phyloP scores from a whole-genome alignment of 23 red algal genomes.

The Gracilaria domingensis region DNA sequence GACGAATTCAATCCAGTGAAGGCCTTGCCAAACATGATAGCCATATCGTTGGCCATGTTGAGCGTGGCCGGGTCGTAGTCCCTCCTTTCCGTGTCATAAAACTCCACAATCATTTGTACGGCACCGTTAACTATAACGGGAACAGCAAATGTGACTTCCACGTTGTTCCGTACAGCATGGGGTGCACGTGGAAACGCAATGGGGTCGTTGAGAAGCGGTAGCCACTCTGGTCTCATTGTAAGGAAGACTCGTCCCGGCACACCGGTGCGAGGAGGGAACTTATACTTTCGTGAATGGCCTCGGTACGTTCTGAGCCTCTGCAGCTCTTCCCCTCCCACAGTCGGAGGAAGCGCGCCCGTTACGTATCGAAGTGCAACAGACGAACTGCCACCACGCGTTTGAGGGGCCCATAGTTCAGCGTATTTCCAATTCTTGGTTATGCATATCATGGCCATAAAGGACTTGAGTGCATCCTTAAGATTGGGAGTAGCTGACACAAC shows the following conservation, averaged over 20 bases:
- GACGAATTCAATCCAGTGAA: background rate
- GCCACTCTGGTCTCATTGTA: slow-evolving; percentile 71
- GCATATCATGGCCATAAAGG: slow-evolving; percentile 65
- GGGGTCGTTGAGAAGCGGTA: slow-evolving; percentile 58
- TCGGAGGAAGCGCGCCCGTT: slow-evolving; percentile 17
- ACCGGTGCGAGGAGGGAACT: slow-evolving; percentile 43
- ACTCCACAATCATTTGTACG: slow-evolving; percentile 67
- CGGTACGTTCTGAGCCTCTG: slow-evolving; percentile 32
- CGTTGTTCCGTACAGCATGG: slow-evolving; percentile 40
- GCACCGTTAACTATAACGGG: slow-evolving; percentile 68
- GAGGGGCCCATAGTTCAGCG: slow-evolving; percentile 51
- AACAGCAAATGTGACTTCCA: slow-evolving; percentile 70
- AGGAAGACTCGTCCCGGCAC: slow-evolving; percentile 74
- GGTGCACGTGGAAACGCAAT: slow-evolving; percentile 66
- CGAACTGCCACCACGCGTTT: background rate
- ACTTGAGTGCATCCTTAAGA: slow-evolving; percentile 37
- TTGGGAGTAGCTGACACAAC: slow-evolving; percentile 23
- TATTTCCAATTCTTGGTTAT: slow-evolving; percentile 66
- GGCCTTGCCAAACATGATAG: slow-evolving; percentile 28
- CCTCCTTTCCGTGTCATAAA: slow-evolving; percentile 61
- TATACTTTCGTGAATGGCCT: slow-evolving; percentile 22
- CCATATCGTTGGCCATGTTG: slow-evolving; percentile 32
- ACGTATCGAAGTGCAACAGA: slow-evolving; percentile 19
- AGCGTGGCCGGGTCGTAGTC: slow-evolving; percentile 44
- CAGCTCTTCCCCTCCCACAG: slow-evolving; percentile 32